A percentile compares a stretch with the other conserved stretches of the same genome.
These are phyloP conservation scores for Pseudocercospora crystallina DNA, from an alignment of 2,329 filamentous ascomycete species.

Conservation along the genomic window DNA sequence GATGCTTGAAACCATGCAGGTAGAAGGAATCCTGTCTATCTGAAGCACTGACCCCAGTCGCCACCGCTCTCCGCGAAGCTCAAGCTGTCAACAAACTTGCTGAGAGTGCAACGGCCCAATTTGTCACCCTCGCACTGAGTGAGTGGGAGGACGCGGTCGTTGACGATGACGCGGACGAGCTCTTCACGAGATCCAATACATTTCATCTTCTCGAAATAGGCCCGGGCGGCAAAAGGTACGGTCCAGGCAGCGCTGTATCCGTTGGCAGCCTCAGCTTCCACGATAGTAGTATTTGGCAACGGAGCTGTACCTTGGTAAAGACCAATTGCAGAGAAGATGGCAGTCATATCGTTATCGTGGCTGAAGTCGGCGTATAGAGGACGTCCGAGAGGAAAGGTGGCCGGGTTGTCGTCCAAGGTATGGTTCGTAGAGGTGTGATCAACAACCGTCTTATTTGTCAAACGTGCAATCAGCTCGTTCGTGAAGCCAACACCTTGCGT, in stretches of 20 bases:
- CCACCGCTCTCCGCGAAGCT: constrained; percentile 72
- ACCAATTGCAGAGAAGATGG: constrained; percentile 73
- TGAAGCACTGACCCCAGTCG: constrained; percentile 66
- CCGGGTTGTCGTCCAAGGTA: constrained; percentile 67
- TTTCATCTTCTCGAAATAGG: constrained; percentile 85
- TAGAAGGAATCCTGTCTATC: background rate
- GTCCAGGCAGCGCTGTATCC: constrained; percentile 77
- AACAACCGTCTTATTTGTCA: constrained; percentile 67
- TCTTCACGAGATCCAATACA: constrained; percentile 65
- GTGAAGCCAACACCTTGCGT: constrained; percentile 85
- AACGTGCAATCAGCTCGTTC: constrained; percentile 80
- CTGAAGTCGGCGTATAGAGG: constrained; percentile 84
- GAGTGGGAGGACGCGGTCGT: constrained; percentile 76
- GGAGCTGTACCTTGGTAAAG: constrained; percentile 67
- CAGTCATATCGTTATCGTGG: constrained; percentile 85
- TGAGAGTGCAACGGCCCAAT: constrained; percentile 68
- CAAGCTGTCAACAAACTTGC: constrained; percentile 71
- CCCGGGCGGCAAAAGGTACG: constrained; percentile 76
- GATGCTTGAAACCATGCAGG: no score
- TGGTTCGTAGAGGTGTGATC: constrained; percentile 76
- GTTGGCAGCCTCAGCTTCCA: constrained; percentile 54
- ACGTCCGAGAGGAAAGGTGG: constrained; percentile 69
- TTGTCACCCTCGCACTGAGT: constrained; percentile 68
- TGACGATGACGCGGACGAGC: constrained; percentile 75
- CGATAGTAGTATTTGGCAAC: constrained; percentile 46